Base-by-base conservation (phyloP, 345 rosid species). In the Laguncularia racemosa region DNA sequence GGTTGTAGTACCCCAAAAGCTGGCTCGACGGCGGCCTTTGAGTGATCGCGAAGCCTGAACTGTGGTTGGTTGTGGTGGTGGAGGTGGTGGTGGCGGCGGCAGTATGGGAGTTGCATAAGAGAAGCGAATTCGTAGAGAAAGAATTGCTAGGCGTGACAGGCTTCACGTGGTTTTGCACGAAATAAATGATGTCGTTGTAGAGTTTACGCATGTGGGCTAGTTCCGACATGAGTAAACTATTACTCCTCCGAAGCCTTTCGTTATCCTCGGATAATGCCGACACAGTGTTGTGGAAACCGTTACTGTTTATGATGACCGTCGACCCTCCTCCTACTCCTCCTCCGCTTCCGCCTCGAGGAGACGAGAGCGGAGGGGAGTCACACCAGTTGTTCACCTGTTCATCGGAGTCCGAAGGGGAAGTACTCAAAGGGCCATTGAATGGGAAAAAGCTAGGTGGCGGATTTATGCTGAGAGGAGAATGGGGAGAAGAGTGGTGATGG, bases 161-260 rank as follows among this genome's bases (percentile, higher is more conserved):
- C 73, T 75, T 71, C 21, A 75, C 80, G 67, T 75, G 80, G 57
- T 75, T 75, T 52, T 75, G 76, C 48, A 75, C 73, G 51, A 75
- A 75, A 62, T 71, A 75, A 62, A 71, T 75, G 54, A 75, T 75
- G 44, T 75, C 80, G 66, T 75, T 85, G 82, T 91, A 88, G 17
- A 91, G 97, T 73, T 85, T 91, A 68, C 73, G 85, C 96, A 91
- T 83, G 68, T 71, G 72, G 14, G 77, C 72, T 28, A 78, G 74
- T 58, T 78, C 82, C 23, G 82, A 68, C 63, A 78, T 71, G 13
- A 78, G 78, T 67, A 74, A 65, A 47, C 53, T 68, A 71, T 78
- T 78, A 63, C 78, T 78, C 59, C 79, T 59, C 52, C 82, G 58
- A 14, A 78, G 62, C 63, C 82, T 71, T 57, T 78, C 78, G 62